A percentile compares a stretch with the other conserved stretches of the same genome.
Evolutionary conservation across 805 yeast species (phyloP).

Genomic region (Spathaspora gorwiae): DNA sequence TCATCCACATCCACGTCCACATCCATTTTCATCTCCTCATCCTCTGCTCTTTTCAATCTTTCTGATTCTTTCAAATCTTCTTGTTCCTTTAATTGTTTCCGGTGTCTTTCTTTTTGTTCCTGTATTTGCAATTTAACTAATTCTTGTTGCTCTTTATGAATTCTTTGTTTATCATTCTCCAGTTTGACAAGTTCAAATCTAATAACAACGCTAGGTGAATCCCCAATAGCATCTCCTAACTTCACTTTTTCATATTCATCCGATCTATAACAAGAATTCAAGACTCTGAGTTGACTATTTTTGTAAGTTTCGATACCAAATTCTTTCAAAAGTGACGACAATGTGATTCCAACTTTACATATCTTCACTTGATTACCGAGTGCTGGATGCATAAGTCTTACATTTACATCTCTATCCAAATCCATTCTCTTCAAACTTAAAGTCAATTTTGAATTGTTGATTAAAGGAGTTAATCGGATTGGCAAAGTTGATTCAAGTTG

Average conservation of each 20-base stretch:
- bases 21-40: neutral
- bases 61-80: slow-evolving; percentile 7
- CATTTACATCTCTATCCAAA: slow-evolving; percentile 9
- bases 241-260: slow-evolving; percentile 6
- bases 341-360: neutral
- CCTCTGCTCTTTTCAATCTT: neutral
- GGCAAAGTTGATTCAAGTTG: slow-evolving; percentile 28
- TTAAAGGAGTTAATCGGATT: slow-evolving; percentile 26
- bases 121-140: slow-evolving; percentile 15
- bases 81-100: slow-evolving; percentile 7
- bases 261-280: slow-evolving; percentile 11
- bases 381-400: slow-evolving; percentile 13
- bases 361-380: slow-evolving; percentile 1
- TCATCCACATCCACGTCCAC: neutral
- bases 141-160: slow-evolving; percentile 18
- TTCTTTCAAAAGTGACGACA: slow-evolving; percentile 1
- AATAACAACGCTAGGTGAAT: slow-evolving; percentile 19
- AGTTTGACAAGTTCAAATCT: slow-evolving; percentile 16
- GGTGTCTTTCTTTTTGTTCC: slow-evolving; percentile 12
- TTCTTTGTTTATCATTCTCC: slow-evolving; percentile 6
- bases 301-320: slow-evolving; percentile 1
- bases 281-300: slow-evolving; percentile 10
- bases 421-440: slow-evolving; percentile 13
- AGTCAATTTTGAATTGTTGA: slow-evolving; percentile 30
- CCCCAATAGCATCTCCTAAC: slow-evolving; percentile 18